A percentile compares a stretch with the other conserved stretches of the same genome.
phyloP scores from a whole-genome alignment of 495 filamentous ascomycete species.

The Pseudotulostoma volvatum region DNA sequence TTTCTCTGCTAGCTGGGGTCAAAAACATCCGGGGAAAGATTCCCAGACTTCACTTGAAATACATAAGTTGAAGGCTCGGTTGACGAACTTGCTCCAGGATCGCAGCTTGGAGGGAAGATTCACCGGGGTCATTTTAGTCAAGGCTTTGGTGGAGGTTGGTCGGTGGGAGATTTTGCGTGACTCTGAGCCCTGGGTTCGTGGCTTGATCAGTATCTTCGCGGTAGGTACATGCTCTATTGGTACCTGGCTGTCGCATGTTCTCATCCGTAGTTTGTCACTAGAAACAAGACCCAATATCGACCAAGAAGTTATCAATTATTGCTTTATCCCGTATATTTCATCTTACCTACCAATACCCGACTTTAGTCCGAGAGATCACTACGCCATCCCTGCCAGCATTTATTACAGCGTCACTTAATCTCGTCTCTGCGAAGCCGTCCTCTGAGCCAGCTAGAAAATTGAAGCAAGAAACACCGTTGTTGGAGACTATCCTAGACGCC shows the following conservation, averaged over 20 bases:
- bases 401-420: conserved; percentile 51
- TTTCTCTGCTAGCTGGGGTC: conserved; percentile 32
- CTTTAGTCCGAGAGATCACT: conserved; percentile 71
- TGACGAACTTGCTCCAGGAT: conserved; percentile 60
- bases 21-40: conserved; percentile 34
- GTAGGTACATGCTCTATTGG: conserved; percentile 26
- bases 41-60: conserved; percentile 47
- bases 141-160: conserved; percentile 63
- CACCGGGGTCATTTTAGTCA: conserved; percentile 58
- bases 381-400: conserved; percentile 66
- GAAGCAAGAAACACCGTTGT: conserved; percentile 26
- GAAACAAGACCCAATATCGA: conserved; percentile 56
- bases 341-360: conserved; percentile 63
- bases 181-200: conserved; percentile 53
- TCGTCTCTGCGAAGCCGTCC: conserved; percentile 34
- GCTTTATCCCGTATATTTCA: conserved; percentile 67
- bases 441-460: conserved; percentile 28
- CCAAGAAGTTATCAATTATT: conserved; percentile 57
- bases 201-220: conserved; percentile 50
- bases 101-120: conserved; percentile 56
- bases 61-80: conserved; percentile 63
- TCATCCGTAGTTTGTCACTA: conserved; percentile 14
- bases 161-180: conserved; percentile 61
- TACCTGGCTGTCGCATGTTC: background rate
- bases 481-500: conserved; percentile 45